Conservation (phyloP, 371 early-diverging fungal genomes). For the Syncephalastrum monosporum region DNA sequence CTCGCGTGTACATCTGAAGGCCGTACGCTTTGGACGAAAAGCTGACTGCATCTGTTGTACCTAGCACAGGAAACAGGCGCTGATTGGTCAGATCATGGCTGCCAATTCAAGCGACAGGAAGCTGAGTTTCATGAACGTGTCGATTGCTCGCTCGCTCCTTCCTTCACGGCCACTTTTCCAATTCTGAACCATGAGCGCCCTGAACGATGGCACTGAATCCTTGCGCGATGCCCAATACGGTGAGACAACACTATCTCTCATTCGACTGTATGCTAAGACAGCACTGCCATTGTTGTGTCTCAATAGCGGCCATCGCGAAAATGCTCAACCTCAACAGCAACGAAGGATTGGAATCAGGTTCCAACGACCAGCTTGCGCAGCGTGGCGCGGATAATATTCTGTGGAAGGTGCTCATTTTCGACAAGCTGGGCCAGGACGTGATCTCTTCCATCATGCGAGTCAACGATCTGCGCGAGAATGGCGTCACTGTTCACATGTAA, state of each 20-base stretch:
- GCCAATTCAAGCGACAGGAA: no score
- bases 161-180: no score
- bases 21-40: no score
- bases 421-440: conserved; percentile 90
- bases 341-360: conserved; percentile 8
- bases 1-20: no score
- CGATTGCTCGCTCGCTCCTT: no score
- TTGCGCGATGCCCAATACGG: conserved; percentile 26
- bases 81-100: no score
- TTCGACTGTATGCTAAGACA: neutral
- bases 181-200: neutral
- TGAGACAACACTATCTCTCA: conserved; percentile 2
- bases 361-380: conserved; percentile 23
- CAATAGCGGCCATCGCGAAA: conserved; percentile 40
- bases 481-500: conserved; percentile 98
- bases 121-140: no score
- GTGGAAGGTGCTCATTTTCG: conserved; percentile 99
- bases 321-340: conserved; percentile 56
- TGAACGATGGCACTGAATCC: conserved; percentile 5
- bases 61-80: no score
- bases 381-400: conserved; percentile 36
- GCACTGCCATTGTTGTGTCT: no score
- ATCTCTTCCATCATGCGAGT: conserved; percentile 97
- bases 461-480: conserved; percentile 96
- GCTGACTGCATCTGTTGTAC: no score